Conservation (phyloP, 345 rosid genomes). For the Tarenaya hassleriana region DNA sequence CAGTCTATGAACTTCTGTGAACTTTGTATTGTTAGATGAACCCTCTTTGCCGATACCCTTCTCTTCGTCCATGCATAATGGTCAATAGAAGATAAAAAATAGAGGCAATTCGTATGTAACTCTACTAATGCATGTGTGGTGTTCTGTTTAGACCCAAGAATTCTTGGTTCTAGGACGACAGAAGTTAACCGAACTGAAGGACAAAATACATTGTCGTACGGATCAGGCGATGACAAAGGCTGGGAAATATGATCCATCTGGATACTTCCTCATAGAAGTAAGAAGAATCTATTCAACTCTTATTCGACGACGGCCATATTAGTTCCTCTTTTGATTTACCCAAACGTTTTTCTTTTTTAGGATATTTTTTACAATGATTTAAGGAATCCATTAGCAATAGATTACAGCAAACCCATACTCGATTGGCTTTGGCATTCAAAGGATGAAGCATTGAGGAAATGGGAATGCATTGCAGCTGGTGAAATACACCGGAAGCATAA, state of each 20-base stretch:
- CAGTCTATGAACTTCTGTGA: slow-evolving; percentile 2
- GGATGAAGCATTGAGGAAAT: slow-evolving; percentile 61
- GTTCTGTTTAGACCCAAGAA: slow-evolving; percentile 58
- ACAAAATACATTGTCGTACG: slow-evolving; percentile 67
- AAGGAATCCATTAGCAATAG: slow-evolving; percentile 55
- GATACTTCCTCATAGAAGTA: slow-evolving; percentile 89
- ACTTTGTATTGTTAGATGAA: neutral
- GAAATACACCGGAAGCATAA: slow-evolving; percentile 51
- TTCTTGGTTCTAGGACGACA: slow-evolving; percentile 75
- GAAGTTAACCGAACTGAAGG: slow-evolving; percentile 59
- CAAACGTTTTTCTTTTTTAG: slow-evolving; percentile 31
- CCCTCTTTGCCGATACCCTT: neutral
- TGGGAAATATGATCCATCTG: slow-evolving; percentile 62
- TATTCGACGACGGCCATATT: neutral
- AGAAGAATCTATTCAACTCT: slow-evolving; percentile 11
- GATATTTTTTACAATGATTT: slow-evolving; percentile 70
- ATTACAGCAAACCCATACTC: slow-evolving; percentile 67
- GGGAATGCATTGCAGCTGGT: slow-evolving; percentile 63
- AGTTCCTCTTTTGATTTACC: slow-evolving; percentile 3
- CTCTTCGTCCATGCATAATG: neutral
- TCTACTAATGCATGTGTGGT: slow-evolving; percentile 5
- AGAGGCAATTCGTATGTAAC: slow-evolving; percentile 1
- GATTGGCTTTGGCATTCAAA: slow-evolving; percentile 68
- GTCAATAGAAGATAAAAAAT: neutral
- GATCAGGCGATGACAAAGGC: slow-evolving; percentile 78